Evolutionary conservation across 2,329 filamentous ascomycete species (phyloP), one percentile per base, ranked within the genome.

Genomic region (Hypomyces perniciosus): DNA sequence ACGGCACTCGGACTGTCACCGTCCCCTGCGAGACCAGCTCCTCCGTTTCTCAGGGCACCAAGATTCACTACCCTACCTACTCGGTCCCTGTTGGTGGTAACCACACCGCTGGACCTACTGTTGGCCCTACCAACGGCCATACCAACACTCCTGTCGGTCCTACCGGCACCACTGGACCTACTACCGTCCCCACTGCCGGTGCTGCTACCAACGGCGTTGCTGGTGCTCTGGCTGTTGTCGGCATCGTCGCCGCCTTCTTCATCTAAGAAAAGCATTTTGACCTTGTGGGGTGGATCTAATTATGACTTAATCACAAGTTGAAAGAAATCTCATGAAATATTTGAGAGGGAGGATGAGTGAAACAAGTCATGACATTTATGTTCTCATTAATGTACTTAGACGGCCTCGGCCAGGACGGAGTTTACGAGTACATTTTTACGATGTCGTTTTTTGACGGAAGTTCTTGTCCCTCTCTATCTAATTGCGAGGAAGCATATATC

Each of bases 211-310:
- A 68, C 58, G 56, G 56, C 5, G 65, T 61, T 38, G 66, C 65
- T 30, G 65, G 66, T 26, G 60, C 68, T 8, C 61, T 71, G 27
- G 72, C 67, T 6, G 61, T 66, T 9, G 59, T 69, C 27, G 74
- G 71, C 26, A 51, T 73, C 31, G 56, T 68, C 8, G 72, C 65
- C 43, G 71, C 63, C 48, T 71, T 66, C 57, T 61, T 77, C 51
- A 52, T 77, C 48, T 78, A 69, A 51, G 43, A 4, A 28, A 9
- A 37, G 6, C 28, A 31, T 27, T 39, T 39, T 33, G 6, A 29
- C 13, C 29, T 46, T 49, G 29, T 38, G 31, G 31, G 13, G 8
- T 47, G 44, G 35, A 28, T 43, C 44, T 37, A 46, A 31, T 9
- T 44, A 9, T 29, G 39, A 43, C 27, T 12, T 12, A 31, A 48